These are phyloP conservation scores for Aureobasidium sp. DNA, from an alignment of 2,329 filamentous ascomycete species.

Conservation along the genomic window DNA sequence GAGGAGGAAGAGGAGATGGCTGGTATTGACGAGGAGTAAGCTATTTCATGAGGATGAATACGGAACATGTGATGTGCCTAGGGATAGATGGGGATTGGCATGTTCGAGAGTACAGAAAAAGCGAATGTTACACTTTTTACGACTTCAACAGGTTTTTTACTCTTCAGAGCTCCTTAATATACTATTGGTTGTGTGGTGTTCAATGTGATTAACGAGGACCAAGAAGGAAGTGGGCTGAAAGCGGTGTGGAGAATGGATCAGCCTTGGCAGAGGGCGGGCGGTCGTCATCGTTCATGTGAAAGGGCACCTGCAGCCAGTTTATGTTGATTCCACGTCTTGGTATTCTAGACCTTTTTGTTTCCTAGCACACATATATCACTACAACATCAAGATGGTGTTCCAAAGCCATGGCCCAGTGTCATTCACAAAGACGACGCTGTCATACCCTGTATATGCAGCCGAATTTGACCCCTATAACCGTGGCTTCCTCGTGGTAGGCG, in stretches of 20 bases:
- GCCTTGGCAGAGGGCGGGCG: neutral
- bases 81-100: neutral
- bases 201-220: neutral
- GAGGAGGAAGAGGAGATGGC: conserved; percentile 85
- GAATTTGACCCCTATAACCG: conserved; percentile 81
- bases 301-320: neutral
- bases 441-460: conserved; percentile 79
- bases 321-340: neutral
- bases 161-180: neutral
- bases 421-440: conserved; percentile 58
- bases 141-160: neutral
- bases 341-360: neutral
- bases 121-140: conserved; percentile 14
- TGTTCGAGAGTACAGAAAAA: conserved; percentile 14
- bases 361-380: neutral
- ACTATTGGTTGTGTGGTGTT: no score
- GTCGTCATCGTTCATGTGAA: conserved; percentile 13
- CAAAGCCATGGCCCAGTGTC: conserved; percentile 24
- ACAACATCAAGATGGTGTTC: conserved; percentile 5
- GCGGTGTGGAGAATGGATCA: neutral
- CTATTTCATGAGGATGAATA: neutral
- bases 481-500: conserved; percentile 70
- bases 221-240: neutral
- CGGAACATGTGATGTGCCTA: no score
- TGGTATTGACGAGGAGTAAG: conserved; percentile 42